These are phyloP conservation scores for Lentinula sp. DNA, from an alignment of 768 basidiomycete genomes.

Conservation along the genomic window DNA sequence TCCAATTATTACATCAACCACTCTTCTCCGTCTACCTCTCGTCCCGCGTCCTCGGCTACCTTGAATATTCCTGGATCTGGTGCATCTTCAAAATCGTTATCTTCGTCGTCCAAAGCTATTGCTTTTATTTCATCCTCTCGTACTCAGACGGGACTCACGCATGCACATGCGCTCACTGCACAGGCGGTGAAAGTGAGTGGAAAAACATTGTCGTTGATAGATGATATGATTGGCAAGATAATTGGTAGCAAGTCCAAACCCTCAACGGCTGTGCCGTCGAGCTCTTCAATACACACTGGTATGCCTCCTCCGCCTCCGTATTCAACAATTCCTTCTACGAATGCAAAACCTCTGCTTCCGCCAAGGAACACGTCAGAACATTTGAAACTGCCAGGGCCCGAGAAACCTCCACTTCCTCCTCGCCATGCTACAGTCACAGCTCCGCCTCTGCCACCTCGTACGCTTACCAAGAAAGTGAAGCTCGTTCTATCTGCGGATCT, in stretches of 20 bases:
- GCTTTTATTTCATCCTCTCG: constrained; percentile 55
- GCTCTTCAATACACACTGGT: neutral
- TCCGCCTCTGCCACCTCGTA: constrained; percentile 31
- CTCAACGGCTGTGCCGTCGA: neutral
- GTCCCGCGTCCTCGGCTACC: constrained; percentile 15
- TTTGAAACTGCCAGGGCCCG: neutral
- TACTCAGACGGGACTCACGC: constrained; percentile 51
- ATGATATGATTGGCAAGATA: constrained; percentile 51
- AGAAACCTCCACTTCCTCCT: constrained; percentile 14
- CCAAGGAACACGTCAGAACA: constrained; percentile 5
- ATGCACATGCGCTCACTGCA: constrained; percentile 58
- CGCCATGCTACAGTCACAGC: constrained; percentile 15
- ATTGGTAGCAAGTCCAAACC: constrained; percentile 35
- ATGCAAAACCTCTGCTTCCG: constrained; percentile 15
- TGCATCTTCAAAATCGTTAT: constrained; percentile 13
- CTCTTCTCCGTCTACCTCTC: constrained; percentile 37
- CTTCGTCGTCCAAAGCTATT: constrained; percentile 35
- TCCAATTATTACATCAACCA: constrained; percentile 57
- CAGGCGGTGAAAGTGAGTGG: constrained; percentile 62
- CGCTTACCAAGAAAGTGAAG: constrained; percentile 37
- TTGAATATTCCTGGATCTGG: neutral
- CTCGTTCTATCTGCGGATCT: constrained; percentile 61
- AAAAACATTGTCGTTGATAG: constrained; percentile 55
- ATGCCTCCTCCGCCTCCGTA: constrained; percentile 9
- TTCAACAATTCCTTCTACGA: constrained; percentile 5